These are phyloP conservation scores for Scedosporium boydii DNA, from an alignment of 2,329 filamentous ascomycete genomes.

Conservation along the genomic window DNA sequence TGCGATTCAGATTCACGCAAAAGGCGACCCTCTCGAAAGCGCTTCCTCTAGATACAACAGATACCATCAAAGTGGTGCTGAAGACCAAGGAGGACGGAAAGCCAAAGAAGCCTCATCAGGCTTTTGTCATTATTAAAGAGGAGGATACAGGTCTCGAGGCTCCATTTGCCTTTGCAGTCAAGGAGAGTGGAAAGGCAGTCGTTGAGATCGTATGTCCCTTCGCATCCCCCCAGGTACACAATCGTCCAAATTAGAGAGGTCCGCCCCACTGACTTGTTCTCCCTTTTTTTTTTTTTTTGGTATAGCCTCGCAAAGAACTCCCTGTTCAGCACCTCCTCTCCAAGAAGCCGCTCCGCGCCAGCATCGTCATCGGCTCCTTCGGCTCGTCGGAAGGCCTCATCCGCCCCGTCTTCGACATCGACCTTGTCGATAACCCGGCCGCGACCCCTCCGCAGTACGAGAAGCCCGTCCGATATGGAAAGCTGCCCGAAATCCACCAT, in stretches of 20 bases:
- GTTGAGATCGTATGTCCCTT: slow-evolving; percentile 65
- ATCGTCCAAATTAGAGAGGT: neutral
- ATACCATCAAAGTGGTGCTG: slow-evolving; percentile 72
- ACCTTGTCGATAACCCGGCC: slow-evolving; percentile 54
- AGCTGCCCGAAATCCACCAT: slow-evolving; percentile 79
- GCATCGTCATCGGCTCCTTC: slow-evolving; percentile 77
- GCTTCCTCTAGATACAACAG: slow-evolving; percentile 55
- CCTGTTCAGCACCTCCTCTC: slow-evolving; percentile 70
- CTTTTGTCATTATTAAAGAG: slow-evolving; percentile 78
- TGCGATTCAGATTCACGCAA: slow-evolving; percentile 41
- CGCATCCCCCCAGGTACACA: neutral
- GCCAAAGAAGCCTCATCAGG: slow-evolving; percentile 82
- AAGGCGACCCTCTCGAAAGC: slow-evolving; percentile 52
- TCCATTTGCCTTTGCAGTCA: slow-evolving; percentile 74
- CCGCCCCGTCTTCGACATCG: slow-evolving; percentile 62
- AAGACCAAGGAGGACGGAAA: slow-evolving; percentile 72
- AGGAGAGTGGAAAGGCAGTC: slow-evolving; percentile 78
- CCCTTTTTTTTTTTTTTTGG: slow-evolving; percentile 4
- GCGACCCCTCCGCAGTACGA: slow-evolving; percentile 50
- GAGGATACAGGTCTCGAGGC: slow-evolving; percentile 68
- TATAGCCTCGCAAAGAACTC: slow-evolving; percentile 78
- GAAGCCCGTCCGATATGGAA: slow-evolving; percentile 71
- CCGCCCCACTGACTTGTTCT: slow-evolving; percentile 11
- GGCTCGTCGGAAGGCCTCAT: slow-evolving; percentile 62
- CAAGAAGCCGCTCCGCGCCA: slow-evolving; percentile 62